phyloP scores from a whole-genome alignment of 2,329 filamentous ascomycete species.

The Magnaporthiopsis rhizophila region DNA sequence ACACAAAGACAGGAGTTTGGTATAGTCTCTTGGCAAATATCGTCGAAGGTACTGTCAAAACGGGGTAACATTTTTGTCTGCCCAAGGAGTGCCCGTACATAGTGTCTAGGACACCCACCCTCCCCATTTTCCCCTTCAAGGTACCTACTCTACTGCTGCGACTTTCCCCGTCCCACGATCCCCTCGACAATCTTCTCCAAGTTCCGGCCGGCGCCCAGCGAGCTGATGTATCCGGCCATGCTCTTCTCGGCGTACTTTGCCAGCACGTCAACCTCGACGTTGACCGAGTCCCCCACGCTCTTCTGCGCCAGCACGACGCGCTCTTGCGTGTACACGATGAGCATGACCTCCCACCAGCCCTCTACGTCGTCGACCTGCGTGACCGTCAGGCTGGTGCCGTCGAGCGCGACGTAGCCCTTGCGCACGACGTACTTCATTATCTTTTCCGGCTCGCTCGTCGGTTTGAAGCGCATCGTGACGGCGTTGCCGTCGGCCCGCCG shows the following conservation, averaged over 20 bases:
- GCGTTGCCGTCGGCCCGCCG: constrained; percentile 82
- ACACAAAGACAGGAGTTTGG: too few species aligned
- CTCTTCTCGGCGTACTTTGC: constrained; percentile 87
- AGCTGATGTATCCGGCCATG: constrained; percentile 68
- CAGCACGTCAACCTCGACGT: constrained; percentile 87
- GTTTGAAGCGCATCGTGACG: constrained; percentile 74
- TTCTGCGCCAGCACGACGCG: constrained; percentile 78
- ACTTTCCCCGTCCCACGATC: constrained; percentile 60
- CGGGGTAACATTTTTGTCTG: too few species aligned
- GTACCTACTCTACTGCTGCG: not conserved
- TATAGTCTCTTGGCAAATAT: too few species aligned
- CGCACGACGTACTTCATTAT: constrained; percentile 85
- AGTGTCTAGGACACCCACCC: too few species aligned
- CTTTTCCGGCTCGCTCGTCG: constrained; percentile 50
- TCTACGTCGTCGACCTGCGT: constrained; percentile 74
- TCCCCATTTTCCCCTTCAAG: too few species aligned
- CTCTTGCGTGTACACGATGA: constrained; percentile 94
- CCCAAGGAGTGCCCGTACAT: too few species aligned
- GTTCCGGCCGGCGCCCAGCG: constrained; percentile 33
- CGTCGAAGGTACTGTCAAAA: too few species aligned
- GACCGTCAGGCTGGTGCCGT: constrained; percentile 89
- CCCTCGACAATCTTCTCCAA: constrained; percentile 66
- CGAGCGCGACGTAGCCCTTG: constrained; percentile 92
- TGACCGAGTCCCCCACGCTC: constrained; percentile 71
- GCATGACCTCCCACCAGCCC: constrained; percentile 92